Conservation (phyloP, 2,329 filamentous ascomycete species). For the Periconia digitata region DNA sequence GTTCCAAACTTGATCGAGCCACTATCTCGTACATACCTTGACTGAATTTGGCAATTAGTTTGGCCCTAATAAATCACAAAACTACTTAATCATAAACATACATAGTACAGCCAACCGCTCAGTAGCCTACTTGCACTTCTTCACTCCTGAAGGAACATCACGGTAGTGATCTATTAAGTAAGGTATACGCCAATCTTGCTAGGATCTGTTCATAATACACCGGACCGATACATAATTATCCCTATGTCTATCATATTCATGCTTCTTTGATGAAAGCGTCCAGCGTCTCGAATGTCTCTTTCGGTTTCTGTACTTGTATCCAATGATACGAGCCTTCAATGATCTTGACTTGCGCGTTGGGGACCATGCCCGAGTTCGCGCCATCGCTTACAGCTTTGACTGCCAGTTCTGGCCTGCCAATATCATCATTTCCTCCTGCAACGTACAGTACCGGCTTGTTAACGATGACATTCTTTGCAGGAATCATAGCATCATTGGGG, state of each 20-base stretch:
- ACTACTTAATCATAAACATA: too few relatives aligned
- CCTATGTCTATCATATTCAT: too few relatives aligned
- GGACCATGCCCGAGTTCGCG: background rate
- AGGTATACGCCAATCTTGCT: too few relatives aligned
- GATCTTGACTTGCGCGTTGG: background rate
- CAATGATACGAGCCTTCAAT: background rate
- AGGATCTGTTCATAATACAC: too few relatives aligned
- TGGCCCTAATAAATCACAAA: too few relatives aligned
- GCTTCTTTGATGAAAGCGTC: conserved; percentile 9
- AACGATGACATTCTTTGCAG: background rate
- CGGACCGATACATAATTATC: too few relatives aligned
- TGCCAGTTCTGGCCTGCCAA: background rate
- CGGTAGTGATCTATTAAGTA: too few relatives aligned
- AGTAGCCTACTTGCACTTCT: too few relatives aligned
- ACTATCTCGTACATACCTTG: background rate
- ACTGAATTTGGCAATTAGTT: background rate
- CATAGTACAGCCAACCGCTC: too few relatives aligned
- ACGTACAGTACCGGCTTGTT: background rate
- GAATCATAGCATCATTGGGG: background rate
- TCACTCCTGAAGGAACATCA: too few relatives aligned
- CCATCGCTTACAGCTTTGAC: background rate
- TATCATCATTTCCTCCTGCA: background rate
- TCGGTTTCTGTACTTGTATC: background rate
- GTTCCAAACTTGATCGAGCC: too few relatives aligned
- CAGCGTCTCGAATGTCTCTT: background rate